Conservation (phyloP, 1,139 yeast genomes). For the Meyerozyma sp. region DNA sequence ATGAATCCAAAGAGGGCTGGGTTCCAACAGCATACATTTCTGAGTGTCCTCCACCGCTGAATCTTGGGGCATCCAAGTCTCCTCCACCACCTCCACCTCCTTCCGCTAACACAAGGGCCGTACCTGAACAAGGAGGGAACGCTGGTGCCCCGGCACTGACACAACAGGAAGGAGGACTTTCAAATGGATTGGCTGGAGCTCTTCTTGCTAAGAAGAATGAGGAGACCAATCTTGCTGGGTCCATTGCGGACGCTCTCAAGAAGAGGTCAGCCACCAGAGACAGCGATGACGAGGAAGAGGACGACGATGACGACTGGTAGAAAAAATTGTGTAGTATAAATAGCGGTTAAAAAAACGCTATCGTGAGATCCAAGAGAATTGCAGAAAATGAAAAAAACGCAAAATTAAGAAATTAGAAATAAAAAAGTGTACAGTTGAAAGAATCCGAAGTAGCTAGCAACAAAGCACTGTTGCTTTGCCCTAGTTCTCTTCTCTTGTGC, state of each 20-base stretch:
- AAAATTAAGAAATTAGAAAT: too few relatives aligned
- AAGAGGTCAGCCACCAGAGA: constrained; percentile 72
- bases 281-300: constrained; percentile 74
- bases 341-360: not conserved
- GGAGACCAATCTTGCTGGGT: constrained; percentile 69
- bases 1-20: constrained; percentile 88
- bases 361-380: not conserved
- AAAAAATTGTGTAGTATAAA: not conserved
- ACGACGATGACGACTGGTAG: constrained; percentile 43
- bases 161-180: constrained; percentile 29
- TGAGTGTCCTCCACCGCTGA: constrained; percentile 48
- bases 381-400: not conserved
- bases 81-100: constrained; percentile 33
- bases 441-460: too few relatives aligned
- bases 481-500: too few relatives aligned
- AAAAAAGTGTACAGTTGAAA: too few relatives aligned
- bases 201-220: constrained; percentile 61
- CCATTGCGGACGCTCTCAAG: constrained; percentile 84
- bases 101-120: constrained; percentile 9
- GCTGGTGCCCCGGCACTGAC: constrained; percentile 6
- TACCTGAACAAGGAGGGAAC: constrained; percentile 19
- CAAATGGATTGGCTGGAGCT: constrained; percentile 72
- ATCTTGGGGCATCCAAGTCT: constrained; percentile 13
- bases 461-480: too few relatives aligned
- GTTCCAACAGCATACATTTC: constrained; percentile 89